phyloP scores from a whole-genome alignment of 805 yeast species.

The Metschnikowia vanudenii region DNA sequence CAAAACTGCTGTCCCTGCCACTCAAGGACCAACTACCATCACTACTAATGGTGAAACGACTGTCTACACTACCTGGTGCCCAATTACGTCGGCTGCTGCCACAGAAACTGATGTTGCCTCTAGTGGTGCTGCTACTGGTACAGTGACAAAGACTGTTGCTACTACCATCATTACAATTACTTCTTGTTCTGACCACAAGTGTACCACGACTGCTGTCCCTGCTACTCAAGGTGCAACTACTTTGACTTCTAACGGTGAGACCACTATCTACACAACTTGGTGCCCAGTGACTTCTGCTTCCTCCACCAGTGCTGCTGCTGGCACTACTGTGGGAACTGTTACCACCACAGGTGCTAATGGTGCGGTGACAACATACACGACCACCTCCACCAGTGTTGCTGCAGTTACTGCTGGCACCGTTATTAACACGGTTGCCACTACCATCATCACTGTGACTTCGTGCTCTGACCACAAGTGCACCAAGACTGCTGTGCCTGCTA shows the following conservation, averaged over 20 bases:
- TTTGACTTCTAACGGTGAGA: constrained; percentile 4
- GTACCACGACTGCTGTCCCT: constrained; percentile 11
- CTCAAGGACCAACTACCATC: constrained; percentile 33
- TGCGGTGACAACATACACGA: constrained; percentile 8
- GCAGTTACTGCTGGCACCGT: constrained; percentile 22
- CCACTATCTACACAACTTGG: constrained; percentile 28
- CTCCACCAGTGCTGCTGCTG: not conserved
- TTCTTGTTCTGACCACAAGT: constrained; percentile 2
- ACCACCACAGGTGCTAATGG: no score
- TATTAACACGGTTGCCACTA: constrained; percentile 27
- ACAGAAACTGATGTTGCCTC: no score
- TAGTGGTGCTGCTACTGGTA: not conserved
- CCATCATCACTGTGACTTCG: constrained; percentile 29
- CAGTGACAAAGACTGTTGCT: not conserved
- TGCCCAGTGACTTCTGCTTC: constrained; percentile 16
- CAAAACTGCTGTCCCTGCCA: constrained; percentile 21
- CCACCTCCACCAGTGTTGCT: not conserved
- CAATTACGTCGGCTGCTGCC: constrained; percentile 16
- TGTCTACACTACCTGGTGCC: constrained; percentile 43
- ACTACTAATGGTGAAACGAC: constrained; percentile 23
- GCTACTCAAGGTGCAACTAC: constrained; percentile 8
- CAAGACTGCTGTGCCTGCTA: constrained; percentile 22
- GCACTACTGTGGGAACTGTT: not conserved
- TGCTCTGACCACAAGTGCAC: constrained; percentile 15
- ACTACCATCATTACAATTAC: no score